phyloP scores from a whole-genome alignment of 257 asterid genomes.

The Verbena officinalis region DNA sequence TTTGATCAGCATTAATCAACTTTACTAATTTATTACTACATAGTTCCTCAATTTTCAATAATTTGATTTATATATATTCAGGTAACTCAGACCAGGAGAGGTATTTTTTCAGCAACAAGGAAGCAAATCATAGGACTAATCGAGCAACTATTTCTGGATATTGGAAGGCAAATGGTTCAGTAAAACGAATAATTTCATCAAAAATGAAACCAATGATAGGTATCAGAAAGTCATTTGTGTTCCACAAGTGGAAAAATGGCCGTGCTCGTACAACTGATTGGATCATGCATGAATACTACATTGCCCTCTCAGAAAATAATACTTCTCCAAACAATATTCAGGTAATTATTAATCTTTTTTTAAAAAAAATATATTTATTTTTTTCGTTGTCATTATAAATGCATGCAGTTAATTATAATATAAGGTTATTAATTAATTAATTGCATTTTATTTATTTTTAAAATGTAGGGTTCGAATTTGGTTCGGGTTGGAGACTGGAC shows the following conservation, averaged over 20 bases:
- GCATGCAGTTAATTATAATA: no score
- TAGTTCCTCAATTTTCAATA: not conserved
- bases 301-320: conserved; percentile 38
- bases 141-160: conserved; percentile 46
- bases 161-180: conserved; percentile 53
- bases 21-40: no score
- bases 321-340: conserved; percentile 21
- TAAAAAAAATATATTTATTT: no score
- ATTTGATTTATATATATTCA: not conserved
- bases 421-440: no score
- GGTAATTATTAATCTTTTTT: no score
- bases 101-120: conserved; percentile 59
- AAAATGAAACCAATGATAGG: conserved; percentile 53
- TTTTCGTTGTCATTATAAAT: no score
- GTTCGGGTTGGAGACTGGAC: conserved; percentile 67
- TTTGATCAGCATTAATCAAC: no score
- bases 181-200: conserved; percentile 46
- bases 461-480: conserved; percentile 43
- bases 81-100: conserved; percentile 55
- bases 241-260: conserved; percentile 37
- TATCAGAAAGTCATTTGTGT: conserved; percentile 55
- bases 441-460: no score
- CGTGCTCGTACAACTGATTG: conserved; percentile 46
- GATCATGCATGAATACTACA: conserved; percentile 70
- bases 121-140: conserved; percentile 26